Evolutionary conservation across 306 rosid species (phyloP).

Genomic region (Quercus suber): DNA sequence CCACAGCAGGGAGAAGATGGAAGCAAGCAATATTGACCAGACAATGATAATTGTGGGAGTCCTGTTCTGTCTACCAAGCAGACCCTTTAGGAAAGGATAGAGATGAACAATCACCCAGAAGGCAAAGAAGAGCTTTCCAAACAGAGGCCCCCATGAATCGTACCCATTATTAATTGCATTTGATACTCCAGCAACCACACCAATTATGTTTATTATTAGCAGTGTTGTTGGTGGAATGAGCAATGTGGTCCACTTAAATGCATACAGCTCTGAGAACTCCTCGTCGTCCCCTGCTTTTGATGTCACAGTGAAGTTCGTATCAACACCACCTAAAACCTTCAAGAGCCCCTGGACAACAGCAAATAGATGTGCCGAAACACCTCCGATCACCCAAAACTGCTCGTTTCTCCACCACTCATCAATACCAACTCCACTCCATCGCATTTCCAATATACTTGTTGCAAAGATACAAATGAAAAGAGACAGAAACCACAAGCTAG

Average conservation of each 20-base stretch:
- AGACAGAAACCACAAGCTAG: constrained; percentile 65
- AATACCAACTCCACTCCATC: constrained; percentile 67
- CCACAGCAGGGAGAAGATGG: constrained; percentile 68
- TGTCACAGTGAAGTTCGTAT: constrained; percentile 50
- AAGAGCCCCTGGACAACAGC: constrained; percentile 61
- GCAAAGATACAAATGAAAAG: constrained; percentile 60
- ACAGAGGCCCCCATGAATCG: constrained; percentile 60
- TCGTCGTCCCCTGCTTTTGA: constrained; percentile 33
- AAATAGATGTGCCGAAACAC: constrained; percentile 61
- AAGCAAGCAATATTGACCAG: constrained; percentile 70
- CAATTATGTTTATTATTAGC: constrained; percentile 54
- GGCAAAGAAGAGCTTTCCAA: constrained; percentile 65
- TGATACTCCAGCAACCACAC: constrained; percentile 59
- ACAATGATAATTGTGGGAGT: constrained; percentile 76
- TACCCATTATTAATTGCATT: constrained; percentile 58
- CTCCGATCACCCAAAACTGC: constrained; percentile 76
- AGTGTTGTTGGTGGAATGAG: constrained; percentile 75
- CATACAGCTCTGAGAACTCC: constrained; percentile 27
- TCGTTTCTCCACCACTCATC: constrained; percentile 86
- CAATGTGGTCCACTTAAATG: constrained; percentile 56
- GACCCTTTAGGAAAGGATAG: constrained; percentile 67
- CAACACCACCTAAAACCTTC: constrained; percentile 55
- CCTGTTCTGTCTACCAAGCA: constrained; percentile 53
- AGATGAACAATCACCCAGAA: constrained; percentile 69
- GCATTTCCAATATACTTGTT: constrained; percentile 64